Percentiles rank a stretch among this genome's conserved stretches.
These are phyloP conservation scores for Pseudogymnoascus sp. DNA, from an alignment of 2,329 filamentous ascomycete genomes.

Conservation along the genomic window DNA sequence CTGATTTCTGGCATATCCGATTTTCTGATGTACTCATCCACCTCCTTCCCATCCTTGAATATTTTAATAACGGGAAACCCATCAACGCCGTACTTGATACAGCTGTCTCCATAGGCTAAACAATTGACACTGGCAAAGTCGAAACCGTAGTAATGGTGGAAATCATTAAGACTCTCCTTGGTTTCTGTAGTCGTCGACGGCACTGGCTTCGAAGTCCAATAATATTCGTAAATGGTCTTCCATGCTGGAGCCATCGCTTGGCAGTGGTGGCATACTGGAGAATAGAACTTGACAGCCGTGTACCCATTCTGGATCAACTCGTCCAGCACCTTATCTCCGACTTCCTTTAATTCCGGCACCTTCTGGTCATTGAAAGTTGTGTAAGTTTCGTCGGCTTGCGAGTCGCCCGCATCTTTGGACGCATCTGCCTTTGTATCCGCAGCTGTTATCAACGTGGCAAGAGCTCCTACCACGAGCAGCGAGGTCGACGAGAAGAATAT, in stretches of 20 bases:
- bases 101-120: constrained; percentile 71
- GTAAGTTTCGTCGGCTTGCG: constrained; percentile 12
- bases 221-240: constrained; percentile 93
- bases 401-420: constrained; percentile 8
- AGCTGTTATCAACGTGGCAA: constrained; percentile 8
- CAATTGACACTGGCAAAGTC: constrained; percentile 84
- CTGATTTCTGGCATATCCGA: constrained; percentile 55
- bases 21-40: constrained; percentile 55
- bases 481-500: constrained; percentile 8
- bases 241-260: constrained; percentile 66
- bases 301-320: constrained; percentile 41
- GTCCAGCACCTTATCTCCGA: constrained; percentile 33
- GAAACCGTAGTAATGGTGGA: constrained; percentile 68
- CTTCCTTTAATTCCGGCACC: constrained; percentile 38
- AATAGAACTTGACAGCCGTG: constrained; percentile 46
- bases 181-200: constrained; percentile 24
- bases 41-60: constrained; percentile 66
- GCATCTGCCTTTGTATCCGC: background rate
- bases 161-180: constrained; percentile 39
- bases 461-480: constrained; percentile 3
- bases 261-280: constrained; percentile 33
- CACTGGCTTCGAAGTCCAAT: constrained; percentile 72
- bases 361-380: constrained; percentile 39
- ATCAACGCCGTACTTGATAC: constrained; percentile 54
- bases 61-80: constrained; percentile 71